These are phyloP conservation scores for Coniochaeta hoffmannii DNA, from an alignment of 2,329 filamentous ascomycete species.

Conservation along the genomic window DNA sequence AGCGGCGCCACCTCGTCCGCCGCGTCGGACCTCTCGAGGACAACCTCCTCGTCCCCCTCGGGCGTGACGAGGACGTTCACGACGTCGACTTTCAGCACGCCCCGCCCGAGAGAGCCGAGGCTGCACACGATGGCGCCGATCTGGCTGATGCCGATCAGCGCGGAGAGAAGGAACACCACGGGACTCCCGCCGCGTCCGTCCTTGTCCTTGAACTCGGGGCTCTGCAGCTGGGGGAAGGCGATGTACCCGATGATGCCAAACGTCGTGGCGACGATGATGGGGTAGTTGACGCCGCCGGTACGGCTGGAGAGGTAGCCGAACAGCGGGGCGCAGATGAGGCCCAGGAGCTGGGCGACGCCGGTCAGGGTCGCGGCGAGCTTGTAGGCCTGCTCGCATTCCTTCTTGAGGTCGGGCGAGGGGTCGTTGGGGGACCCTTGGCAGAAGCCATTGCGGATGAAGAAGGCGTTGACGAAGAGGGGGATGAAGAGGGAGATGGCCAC, in stretches of 20 bases:
- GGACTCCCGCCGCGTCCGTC: conserved; percentile 60
- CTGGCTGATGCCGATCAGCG: conserved; percentile 82
- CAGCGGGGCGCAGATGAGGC: conserved; percentile 73
- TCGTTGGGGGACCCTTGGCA: conserved; percentile 63
- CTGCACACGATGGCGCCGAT: conserved; percentile 96
- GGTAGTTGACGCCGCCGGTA: conserved; percentile 59
- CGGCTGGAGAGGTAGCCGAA: conserved; percentile 82
- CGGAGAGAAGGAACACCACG: conserved; percentile 67
- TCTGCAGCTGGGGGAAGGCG: conserved; percentile 66
- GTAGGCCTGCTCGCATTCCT: conserved; percentile 80
- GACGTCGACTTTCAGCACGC: conserved; percentile 55
- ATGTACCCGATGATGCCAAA: conserved; percentile 74
- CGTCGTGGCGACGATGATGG: conserved; percentile 63
- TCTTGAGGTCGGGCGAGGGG: conserved; percentile 67
- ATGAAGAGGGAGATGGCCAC: conserved; percentile 95
- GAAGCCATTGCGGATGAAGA: conserved; percentile 73
- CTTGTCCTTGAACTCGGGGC: conserved; percentile 62
- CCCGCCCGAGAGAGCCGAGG: conserved; percentile 76
- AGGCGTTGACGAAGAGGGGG: conserved; percentile 85
- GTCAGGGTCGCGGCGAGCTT: conserved; percentile 80
- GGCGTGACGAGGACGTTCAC: conserved; percentile 15
- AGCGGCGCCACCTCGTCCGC: conserved; percentile 32
- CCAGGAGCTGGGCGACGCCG: conserved; percentile 80
- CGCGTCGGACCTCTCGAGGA: conserved; percentile 13
- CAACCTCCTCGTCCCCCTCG: conserved; percentile 23